Evolutionary conservation across 2,329 filamentous ascomycete genomes (phyloP).

Genomic region (Colletotrichum chlorophyti): DNA sequence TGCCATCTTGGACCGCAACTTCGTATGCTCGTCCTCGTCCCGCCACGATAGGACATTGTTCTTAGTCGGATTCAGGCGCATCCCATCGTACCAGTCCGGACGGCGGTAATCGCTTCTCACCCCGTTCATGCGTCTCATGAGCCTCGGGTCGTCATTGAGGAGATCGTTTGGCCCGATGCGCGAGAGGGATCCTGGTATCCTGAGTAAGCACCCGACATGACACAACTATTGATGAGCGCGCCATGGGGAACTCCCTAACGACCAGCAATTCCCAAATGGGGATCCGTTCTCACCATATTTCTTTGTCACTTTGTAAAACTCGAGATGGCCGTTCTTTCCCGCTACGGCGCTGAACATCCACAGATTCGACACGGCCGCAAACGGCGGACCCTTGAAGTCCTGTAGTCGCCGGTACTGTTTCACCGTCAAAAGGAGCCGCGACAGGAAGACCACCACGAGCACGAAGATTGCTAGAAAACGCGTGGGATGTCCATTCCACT

Average conservation of each 20-base stretch:
- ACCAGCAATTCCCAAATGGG: too few species aligned
- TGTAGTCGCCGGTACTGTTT: slow-evolving; percentile 44
- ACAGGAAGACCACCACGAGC: slow-evolving; percentile 17
- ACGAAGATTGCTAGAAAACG: neutral
- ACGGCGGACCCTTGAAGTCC: slow-evolving; percentile 46
- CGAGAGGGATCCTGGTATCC: slow-evolving; percentile 23
- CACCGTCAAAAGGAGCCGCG: slow-evolving; percentile 27
- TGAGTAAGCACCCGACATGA: neutral
- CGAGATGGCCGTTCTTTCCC: slow-evolving; percentile 40
- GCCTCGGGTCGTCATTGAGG: slow-evolving; percentile 25
- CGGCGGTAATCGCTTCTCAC: slow-evolving; percentile 45
- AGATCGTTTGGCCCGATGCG: slow-evolving; percentile 30
- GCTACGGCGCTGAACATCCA: slow-evolving; percentile 43
- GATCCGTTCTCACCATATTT: slow-evolving; percentile 46
- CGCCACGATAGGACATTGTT: slow-evolving; percentile 59
- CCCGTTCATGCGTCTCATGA: slow-evolving; percentile 42
- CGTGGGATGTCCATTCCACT: neutral
- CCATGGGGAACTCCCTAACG: too few species aligned
- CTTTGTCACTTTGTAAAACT: slow-evolving; percentile 41
- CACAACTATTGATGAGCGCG: neutral
- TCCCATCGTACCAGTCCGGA: slow-evolving; percentile 52
- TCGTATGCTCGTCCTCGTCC: slow-evolving; percentile 50
- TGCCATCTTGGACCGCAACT: slow-evolving; percentile 55
- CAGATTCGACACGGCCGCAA: slow-evolving; percentile 45
- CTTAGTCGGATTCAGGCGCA: slow-evolving; percentile 57